These are phyloP conservation scores for Citrus trifoliata DNA, from an alignment of 345 rosid species.

Conservation along the genomic window DNA sequence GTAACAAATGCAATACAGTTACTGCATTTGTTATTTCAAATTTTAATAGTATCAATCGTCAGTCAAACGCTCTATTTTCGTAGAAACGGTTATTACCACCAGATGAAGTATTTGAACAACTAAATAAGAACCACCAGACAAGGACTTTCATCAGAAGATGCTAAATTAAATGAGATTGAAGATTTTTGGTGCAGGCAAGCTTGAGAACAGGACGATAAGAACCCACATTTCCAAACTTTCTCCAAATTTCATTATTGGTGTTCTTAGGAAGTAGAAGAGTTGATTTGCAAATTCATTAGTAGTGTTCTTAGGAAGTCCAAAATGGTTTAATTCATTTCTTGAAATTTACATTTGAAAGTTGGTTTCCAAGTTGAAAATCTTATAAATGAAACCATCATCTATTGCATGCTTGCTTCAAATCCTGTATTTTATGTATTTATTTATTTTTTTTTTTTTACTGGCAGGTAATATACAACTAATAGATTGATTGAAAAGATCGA, in stretches of 20 bases:
- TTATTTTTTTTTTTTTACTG: neutral
- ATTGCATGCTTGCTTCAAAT: neutral
- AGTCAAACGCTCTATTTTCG: neutral
- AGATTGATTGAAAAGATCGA: constrained; percentile 30
- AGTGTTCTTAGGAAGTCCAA: too few species aligned
- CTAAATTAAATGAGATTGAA: constrained; percentile 45
- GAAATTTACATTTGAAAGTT: too few species aligned
- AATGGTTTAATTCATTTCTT: too few species aligned
- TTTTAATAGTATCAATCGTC: neutral
- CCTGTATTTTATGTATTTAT: too few species aligned
- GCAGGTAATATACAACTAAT: constrained; percentile 28
- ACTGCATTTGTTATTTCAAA: neutral
- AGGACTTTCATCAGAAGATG: constrained; percentile 87
- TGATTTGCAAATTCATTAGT: too few species aligned
- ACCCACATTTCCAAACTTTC: neutral
- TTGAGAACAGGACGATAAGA: constrained; percentile 78
- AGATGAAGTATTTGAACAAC: constrained; percentile 75
- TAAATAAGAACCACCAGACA: constrained; percentile 43
- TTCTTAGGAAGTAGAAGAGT: neutral
- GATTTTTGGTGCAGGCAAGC: constrained; percentile 69
- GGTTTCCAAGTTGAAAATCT: too few species aligned
- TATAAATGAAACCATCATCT: too few species aligned
- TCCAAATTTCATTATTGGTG: neutral
- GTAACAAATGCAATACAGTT: neutral
- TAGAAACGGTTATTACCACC: constrained; percentile 70